phyloP scores from a whole-genome alignment of 331 rosid species.

The Acacia pycnantha region DNA sequence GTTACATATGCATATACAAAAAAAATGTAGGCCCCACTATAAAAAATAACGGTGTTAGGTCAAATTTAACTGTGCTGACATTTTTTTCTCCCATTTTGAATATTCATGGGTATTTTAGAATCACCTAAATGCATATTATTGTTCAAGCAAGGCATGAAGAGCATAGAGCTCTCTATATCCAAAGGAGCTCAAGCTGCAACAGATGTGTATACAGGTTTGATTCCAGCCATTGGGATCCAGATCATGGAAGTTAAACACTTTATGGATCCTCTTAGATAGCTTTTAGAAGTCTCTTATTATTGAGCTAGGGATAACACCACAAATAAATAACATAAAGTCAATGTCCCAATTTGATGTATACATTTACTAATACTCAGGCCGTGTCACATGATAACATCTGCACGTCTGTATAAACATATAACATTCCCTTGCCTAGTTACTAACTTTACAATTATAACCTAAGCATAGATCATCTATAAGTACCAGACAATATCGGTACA shows the following conservation, averaged over 20 bases:
- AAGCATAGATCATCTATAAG: background rate
- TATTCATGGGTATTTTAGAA: no score
- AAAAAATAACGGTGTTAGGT: no score
- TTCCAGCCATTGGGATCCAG: background rate
- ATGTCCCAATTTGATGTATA: background rate
- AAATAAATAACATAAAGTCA: background rate
- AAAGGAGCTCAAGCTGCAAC: background rate
- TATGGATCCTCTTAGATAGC: background rate
- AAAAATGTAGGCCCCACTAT: no score
- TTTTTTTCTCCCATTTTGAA: no score
- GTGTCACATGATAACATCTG: background rate
- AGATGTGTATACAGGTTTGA: background rate
- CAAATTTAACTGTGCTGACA: no score
- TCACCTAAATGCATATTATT: background rate
- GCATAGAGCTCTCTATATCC: background rate
- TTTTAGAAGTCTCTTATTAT: background rate
- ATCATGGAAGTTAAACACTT: background rate
- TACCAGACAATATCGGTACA: slow-evolving; percentile 4
- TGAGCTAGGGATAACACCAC: background rate
- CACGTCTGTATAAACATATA: background rate
- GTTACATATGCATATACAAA: no score
- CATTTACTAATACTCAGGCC: background rate
- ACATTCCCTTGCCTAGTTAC: slow-evolving; percentile 23
- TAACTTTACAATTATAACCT: slow-evolving; percentile 21
- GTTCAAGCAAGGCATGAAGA: background rate